These are phyloP conservation scores for Mrakia frigida DNA, from an alignment of 768 basidiomycete genomes.

Conservation along the genomic window DNA sequence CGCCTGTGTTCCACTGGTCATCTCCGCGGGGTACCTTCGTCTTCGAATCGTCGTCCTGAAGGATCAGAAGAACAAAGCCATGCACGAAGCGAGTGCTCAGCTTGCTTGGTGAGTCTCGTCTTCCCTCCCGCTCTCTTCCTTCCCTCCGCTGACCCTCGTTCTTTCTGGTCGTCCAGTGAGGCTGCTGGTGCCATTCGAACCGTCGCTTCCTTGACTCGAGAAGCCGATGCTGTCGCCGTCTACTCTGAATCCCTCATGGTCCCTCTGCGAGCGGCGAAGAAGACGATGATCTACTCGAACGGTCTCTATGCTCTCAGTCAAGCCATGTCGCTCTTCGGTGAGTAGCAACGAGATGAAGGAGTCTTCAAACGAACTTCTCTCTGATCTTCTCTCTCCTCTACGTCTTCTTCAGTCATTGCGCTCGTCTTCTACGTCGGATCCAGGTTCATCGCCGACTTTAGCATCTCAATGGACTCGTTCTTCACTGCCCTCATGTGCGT, in stretches of 20 bases:
- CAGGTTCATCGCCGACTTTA: conserved; percentile 26
- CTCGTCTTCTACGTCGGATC: conserved; percentile 50
- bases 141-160: too few relatives aligned
- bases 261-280: conserved; percentile 64
- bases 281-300: conserved; percentile 49
- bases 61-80: conserved; percentile 63
- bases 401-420: conserved; percentile 75
- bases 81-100: conserved; percentile 76
- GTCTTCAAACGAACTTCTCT: too few relatives aligned
- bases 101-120: too few relatives aligned
- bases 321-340: too few relatives aligned
- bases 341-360: too few relatives aligned
- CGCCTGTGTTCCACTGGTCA: conserved; percentile 38
- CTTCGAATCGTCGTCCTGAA: conserved; percentile 84
- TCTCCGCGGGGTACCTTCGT: conserved; percentile 66
- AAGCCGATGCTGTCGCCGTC: conserved; percentile 59
- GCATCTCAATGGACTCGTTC: conserved; percentile 52
- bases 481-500: conserved; percentile 61
- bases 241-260: conserved; percentile 67
- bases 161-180: too few relatives aligned
- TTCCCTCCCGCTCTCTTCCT: too few relatives aligned
- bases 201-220: conserved; percentile 81
- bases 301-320: conserved; percentile 53
- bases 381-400: too few relatives aligned
- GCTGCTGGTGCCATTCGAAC: conserved; percentile 82